Base-by-base conservation (phyloP, 2,329 filamentous ascomycete genomes). In the Xylaria arbuscula region DNA sequence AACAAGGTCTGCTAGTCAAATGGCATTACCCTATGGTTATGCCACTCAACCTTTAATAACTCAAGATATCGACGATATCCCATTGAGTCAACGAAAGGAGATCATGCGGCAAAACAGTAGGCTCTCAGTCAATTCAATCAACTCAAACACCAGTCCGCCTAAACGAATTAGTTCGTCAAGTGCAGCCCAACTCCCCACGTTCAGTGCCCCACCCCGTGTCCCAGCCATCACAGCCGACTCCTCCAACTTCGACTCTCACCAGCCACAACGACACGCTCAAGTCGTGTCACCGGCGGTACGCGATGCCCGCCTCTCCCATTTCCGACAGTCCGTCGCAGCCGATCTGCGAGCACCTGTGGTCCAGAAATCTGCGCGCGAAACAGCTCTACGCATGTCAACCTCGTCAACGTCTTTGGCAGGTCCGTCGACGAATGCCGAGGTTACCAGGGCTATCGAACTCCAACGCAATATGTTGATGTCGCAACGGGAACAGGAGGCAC, bases 61-160 rank as follows among this genome's bases (percentile, higher is more conserved):
- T 22, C 76, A 82, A 19, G 86, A 88, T 71, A 82, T 85, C 1
- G 92, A 94, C 68, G 88, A 94, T 64, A 84, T 95, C 72, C 90
- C 92, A 0, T 84, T 96, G 19, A 91, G 88, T 50, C 88, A 92
- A 73, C 89, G 92, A 51, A 86, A 86, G 64, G 81, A 87, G 54
- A 78, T 92, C 34, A 88, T 92, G 64, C 87, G 87, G 38, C 85
- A 87, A 50, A 84, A 78, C 70, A 86, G 83, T 73, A 70, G 82
- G 56, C 77, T 80, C 48, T 79, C 74, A 0, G 67, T 71, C 17
- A 58, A 68, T 4, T 78, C 74, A 0, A 66, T 71, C 15, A 60
- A 66, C 7, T 72, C 70, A 22, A 10, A 53, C 42, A 51, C 54
- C 55, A 19, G 61, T 59, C 28, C 72, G 62, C 63, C 67, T 34